phyloP scores from a whole-genome alignment of 2,329 filamentous ascomycete genomes.

The Trichoderma guizhouense region DNA sequence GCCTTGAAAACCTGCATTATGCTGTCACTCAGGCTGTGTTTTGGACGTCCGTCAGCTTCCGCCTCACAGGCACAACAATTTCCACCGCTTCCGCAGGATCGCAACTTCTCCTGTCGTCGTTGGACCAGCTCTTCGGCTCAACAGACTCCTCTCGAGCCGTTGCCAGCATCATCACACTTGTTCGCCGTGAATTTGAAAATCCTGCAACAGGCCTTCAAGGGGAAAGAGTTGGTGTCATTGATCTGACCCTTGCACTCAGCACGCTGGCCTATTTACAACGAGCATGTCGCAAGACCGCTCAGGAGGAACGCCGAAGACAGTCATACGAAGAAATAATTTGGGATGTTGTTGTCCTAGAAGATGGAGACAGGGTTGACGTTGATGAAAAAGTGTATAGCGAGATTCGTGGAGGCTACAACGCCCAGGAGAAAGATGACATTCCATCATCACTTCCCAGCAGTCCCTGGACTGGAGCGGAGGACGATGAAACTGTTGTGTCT shows the following conservation, averaged over 20 bases:
- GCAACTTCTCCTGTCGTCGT: slow-evolving; percentile 54
- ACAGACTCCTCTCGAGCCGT: slow-evolving; percentile 68
- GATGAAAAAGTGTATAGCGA: slow-evolving; percentile 31
- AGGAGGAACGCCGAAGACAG: slow-evolving; percentile 46
- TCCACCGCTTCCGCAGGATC: slow-evolving; percentile 54
- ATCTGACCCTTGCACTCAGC: slow-evolving; percentile 59
- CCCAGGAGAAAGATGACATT: neutral
- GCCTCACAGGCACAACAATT: slow-evolving; percentile 54
- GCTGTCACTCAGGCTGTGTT: slow-evolving; percentile 59
- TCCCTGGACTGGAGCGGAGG: slow-evolving; percentile 20
- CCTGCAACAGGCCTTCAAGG: slow-evolving; percentile 57
- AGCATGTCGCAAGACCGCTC: slow-evolving; percentile 50
- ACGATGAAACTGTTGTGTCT: slow-evolving; percentile 41
- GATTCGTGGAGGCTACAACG: neutral
- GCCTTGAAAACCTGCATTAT: slow-evolving; percentile 54
- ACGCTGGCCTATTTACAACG: slow-evolving; percentile 61
- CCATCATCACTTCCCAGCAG: neutral
- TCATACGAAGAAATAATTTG: slow-evolving; percentile 58
- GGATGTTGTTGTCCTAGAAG: slow-evolving; percentile 62
- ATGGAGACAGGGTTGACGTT: slow-evolving; percentile 57
- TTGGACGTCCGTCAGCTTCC: slow-evolving; percentile 59
- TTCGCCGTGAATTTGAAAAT: slow-evolving; percentile 62
- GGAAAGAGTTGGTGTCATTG: slow-evolving; percentile 58
- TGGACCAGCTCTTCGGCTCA: slow-evolving; percentile 64
- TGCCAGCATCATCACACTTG: slow-evolving; percentile 61